Base-by-base conservation (phyloP, 495 filamentous ascomycete genomes). In the Tetracladium marchalianum region DNA sequence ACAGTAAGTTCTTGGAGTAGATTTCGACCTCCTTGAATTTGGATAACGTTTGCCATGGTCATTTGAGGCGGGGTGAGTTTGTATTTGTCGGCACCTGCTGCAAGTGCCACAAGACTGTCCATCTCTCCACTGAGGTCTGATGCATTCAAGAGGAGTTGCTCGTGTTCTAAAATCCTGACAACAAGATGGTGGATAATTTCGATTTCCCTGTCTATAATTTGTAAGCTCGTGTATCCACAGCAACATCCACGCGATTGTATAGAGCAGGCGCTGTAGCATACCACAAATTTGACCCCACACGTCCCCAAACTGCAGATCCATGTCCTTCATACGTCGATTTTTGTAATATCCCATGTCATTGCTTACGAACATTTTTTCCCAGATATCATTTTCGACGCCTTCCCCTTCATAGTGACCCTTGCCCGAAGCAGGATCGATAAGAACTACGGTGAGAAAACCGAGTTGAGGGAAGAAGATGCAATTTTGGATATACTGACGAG, bases 391-490 rank as follows among this genome's bases (percentile, higher is more conserved):
- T 0, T 70, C 64, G 8, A 67, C 54, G 0, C 71, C 66, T 34
- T 73, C 66, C 4, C 87, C 86, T 44, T 77, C 70, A 55, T 83
- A 97, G 0, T 78, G 67, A 0, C 80, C 76, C 43, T 71, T 65
- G 0, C 82, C 81, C 7, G 74, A 77, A 6, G 69, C 60, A 13
- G 70, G 65, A 54, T 89, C 77, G 10, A 84, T 61, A 0, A 75
- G 72, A 17, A 95, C 80, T 0, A 82, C 80, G 18, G 88, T 84
- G 13, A 96, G 75, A 62, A 94, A 98, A 2, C 92, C 93, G 11
- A 95, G 73, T 57, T 94, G 87, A 9, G 88, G 89, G 53, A 95
- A 87, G 60, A 90, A 90, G 16, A 93, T 83, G 41, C 64, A 96
- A 53, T 58, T 80, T 65, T 46, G 80, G 58, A 64, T 73, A 64